These are phyloP conservation scores for Botrytis porri DNA, from an alignment of 2,329 filamentous ascomycete species.

Conservation along the genomic window DNA sequence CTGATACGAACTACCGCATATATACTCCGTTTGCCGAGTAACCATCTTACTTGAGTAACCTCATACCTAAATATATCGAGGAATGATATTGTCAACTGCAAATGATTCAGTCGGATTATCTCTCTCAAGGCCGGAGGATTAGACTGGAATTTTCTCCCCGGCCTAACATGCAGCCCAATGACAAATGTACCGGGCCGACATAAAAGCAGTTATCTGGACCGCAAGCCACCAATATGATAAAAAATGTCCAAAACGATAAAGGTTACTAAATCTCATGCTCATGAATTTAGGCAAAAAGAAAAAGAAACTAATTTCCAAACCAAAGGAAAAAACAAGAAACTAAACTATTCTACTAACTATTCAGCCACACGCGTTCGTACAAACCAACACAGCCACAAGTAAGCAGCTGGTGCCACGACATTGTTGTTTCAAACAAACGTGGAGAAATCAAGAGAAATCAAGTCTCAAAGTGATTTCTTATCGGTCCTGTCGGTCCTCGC, in stretches of 20 bases:
- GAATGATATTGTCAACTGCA: not conserved
- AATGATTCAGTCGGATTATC: not conserved
- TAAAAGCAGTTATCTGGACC: not conserved
- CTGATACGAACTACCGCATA: not conserved
- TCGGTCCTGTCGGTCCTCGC: not conserved
- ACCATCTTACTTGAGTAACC: not conserved
- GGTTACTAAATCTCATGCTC: not conserved
- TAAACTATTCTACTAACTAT: not conserved
- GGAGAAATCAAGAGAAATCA: slow-evolving; percentile 16
- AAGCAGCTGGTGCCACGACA: slow-evolving; percentile 20
- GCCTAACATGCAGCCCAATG: not conserved
- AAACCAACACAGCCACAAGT: slow-evolving; percentile 5
- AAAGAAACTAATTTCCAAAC: not conserved
- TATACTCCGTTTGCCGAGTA: not conserved
- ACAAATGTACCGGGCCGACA: not conserved
- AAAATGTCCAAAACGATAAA: not conserved
- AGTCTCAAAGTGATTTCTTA: not conserved
- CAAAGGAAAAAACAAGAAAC: not conserved
- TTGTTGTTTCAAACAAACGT: slow-evolving; percentile 20
- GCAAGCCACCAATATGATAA: not conserved
- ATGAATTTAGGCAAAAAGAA: not conserved
- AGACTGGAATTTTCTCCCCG: not conserved
- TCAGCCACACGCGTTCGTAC: not conserved
- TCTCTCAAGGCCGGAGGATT: not conserved
- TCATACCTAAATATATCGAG: no score